Base-by-base conservation (phyloP, 106 monocot genomes). In the Dactylorhiza incarnata region DNA sequence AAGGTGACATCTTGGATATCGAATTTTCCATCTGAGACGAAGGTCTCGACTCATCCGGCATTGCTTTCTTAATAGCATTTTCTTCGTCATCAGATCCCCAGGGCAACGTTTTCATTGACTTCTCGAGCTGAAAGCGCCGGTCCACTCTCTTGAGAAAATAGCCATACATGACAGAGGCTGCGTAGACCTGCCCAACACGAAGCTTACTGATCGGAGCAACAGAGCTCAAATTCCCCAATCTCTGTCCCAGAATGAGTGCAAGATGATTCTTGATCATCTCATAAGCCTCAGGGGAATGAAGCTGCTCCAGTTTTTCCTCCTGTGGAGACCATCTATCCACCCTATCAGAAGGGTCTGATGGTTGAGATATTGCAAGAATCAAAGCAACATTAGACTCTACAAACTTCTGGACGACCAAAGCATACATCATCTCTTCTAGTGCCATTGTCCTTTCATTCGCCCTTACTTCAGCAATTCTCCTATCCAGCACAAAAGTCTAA, bases 141-240 rank as follows among this genome's bases (percentile, higher is more conserved):
- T 95, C 95, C 15, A 95, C 95, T 59, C 95, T 78, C 86, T 87
- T 92, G 45, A 95, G 92, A 73, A 95, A 95, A 68, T 95, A 95
- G 0, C 95, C 95, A 55, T 92, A 95, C 95, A 95, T 95, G 9
- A 95, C 80, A 4, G 95, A 95, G 37, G 95, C 95, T 16, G 95
- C 92, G 82, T 95, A 95, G 6, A 95, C 92, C 76, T 92, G 91
- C 10, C 95, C 92, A 48, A 95, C 85, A 4, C 88, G 81, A 65
- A 92, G 90, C 77, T 92, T 95, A 80, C 90, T 92, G 22, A 92
- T 85, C 9, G 86, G 86, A 7, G 87, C 80, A 59, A 90, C 79
- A 3, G 86, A 16, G 56, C 65, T 56, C 14, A 79, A 47, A 71
- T 90, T 89, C 20, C 76, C 78, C 50, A 84, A 67, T 20, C 88